These are phyloP conservation scores for Russula brevipes DNA, from an alignment of 768 basidiomycete genomes.

Conservation along the genomic window DNA sequence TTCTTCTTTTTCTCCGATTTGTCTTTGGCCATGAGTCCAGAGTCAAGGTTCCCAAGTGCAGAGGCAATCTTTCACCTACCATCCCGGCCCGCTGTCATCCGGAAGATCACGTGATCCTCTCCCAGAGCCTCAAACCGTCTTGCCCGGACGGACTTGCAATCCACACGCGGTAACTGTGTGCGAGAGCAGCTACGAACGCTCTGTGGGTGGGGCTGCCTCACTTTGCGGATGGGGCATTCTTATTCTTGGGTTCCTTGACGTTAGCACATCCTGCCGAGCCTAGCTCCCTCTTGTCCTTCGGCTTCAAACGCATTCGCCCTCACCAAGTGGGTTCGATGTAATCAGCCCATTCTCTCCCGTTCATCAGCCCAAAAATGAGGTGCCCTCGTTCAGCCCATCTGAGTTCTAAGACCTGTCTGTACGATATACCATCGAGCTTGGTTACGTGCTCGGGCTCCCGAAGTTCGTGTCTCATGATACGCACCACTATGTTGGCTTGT, in stretches of 20 bases:
- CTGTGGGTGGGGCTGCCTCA: background rate
- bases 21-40: conserved; percentile 53
- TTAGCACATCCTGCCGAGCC: background rate
- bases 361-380: background rate
- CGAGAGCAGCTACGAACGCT: background rate
- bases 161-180: background rate
- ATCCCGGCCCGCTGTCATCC: too few species aligned
- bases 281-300: background rate
- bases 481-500: background rate
- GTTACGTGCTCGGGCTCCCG: background rate
- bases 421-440: background rate
- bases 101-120: background rate
- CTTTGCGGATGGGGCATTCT: background rate
- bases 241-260: background rate
- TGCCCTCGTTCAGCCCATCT: background rate
- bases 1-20: conserved; percentile 74
- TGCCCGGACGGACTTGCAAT: too few species aligned
- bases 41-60: background rate
- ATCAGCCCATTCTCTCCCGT: background rate
- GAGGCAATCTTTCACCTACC: too few species aligned
- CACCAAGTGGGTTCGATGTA: background rate
- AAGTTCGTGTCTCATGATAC: background rate
- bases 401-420: background rate
- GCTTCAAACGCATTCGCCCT: background rate
- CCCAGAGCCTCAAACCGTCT: background rate